Conservation (phyloP, 495 filamentous ascomycete genomes). For the Daldinia concentrica region DNA sequence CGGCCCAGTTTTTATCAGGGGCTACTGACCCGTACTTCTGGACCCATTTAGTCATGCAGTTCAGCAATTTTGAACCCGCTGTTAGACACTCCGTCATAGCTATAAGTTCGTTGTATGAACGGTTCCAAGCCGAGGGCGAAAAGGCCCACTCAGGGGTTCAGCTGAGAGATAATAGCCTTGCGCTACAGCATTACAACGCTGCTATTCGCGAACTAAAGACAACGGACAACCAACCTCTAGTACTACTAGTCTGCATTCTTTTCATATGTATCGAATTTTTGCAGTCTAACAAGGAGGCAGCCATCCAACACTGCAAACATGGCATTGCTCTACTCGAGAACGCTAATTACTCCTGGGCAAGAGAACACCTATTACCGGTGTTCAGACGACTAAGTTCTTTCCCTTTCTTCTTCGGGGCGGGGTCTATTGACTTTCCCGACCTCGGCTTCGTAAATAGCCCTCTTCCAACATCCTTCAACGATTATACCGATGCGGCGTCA, state of each 20-base stretch:
- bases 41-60: conserved; percentile 60
- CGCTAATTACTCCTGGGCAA: conserved; percentile 37
- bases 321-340: conserved; percentile 48
- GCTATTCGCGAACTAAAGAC: conserved; percentile 48
- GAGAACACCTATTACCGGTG: conserved; percentile 36
- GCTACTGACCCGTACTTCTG: conserved; percentile 62
- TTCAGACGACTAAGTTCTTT: conserved; percentile 40
- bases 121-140: conserved; percentile 26
- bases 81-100: conserved; percentile 65
- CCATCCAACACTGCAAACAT: conserved; percentile 53
- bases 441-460: conserved; percentile 10
- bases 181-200: conserved; percentile 50
- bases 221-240: conserved; percentile 44
- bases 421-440: conserved; percentile 39
- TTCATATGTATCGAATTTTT: conserved; percentile 66
- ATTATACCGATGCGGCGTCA: conserved; percentile 27
- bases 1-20: conserved; percentile 51
- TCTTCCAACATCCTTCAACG: conserved; percentile 13
- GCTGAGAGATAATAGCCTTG: conserved; percentile 37
- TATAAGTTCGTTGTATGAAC: conserved; percentile 50
- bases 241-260: conserved; percentile 63
- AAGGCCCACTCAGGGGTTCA: conserved; percentile 45
- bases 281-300: conserved; percentile 54
- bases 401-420: conserved; percentile 43
- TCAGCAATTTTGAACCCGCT: conserved; percentile 60